Evolutionary conservation across 2,329 filamentous ascomycete genomes (phyloP), one percentile per base, ranked within the genome.

Genomic region (Pochonia chlamydosporia): DNA sequence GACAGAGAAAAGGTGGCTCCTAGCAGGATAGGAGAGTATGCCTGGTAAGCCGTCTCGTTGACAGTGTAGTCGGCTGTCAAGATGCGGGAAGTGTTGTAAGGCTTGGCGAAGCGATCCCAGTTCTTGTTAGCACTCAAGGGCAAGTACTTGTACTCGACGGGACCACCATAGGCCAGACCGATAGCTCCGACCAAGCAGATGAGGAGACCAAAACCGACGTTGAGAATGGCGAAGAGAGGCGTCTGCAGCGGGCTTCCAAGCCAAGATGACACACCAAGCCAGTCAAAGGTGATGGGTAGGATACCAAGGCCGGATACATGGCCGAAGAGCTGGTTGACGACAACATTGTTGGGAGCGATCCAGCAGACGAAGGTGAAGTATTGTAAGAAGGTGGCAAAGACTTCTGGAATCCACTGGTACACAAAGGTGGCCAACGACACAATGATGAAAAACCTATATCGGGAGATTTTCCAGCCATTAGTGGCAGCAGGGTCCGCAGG

Each of bases 251-350:
- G 79, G 13, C 72, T 76, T 9, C 66, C 20, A 1, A 49, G 23
- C 62, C 41, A 77, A 67, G 55, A 75, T 82, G 14, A 73, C 77
- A 49, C 40, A 18, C 20, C 26, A 5, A 3, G 76, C 81, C 82
- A 85, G 62, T 85, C 82, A 50, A 86, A 80, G 0, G 80, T 82
- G 5, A 84, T 72, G 7, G 81, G 81, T 23, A 85, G 68, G 10
- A 86, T 62, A 0, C 76, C 79, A 4, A 84, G 64, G 0, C 82
- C 81, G 3, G 75, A 76, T 44, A 70, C 69, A 4, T 77, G 78
- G 4, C 82, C 82, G 50, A 85, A 85, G 4, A 85, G 56, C 58
- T 85, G 81, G 58, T 85, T 85, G 47, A 85, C 64, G 11, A 79
- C 60, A 6, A 78, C 65, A 50, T 76, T 82, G 26, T 82, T 70